A percentile compares a stretch with the other conserved stretches of the same genome.
Evolutionary conservation across 805 yeast species (phyloP).

Genomic region (Komagataella mondaviorum): DNA sequence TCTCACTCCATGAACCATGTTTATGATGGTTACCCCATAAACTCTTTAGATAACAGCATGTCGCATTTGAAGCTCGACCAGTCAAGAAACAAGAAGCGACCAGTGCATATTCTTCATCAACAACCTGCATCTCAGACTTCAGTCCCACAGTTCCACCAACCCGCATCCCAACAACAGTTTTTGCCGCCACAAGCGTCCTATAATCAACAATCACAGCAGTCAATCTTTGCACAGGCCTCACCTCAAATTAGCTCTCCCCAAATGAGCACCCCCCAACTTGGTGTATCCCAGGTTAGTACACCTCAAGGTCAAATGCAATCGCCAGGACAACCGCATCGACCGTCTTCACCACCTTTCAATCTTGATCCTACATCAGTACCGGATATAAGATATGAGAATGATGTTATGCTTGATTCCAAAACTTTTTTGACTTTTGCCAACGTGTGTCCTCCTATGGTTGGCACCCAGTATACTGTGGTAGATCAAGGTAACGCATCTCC

Average conservation of each 20-base stretch:
- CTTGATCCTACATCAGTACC: slow-evolving; percentile 22
- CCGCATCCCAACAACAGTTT: neutral
- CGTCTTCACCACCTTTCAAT: neutral
- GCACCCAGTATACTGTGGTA: slow-evolving; percentile 49
- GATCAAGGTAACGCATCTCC: slow-evolving; percentile 87
- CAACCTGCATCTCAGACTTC: neutral
- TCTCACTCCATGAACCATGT: neutral
- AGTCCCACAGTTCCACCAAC: neutral
- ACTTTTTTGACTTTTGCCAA: slow-evolving; percentile 63
- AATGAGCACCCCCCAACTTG: neutral
- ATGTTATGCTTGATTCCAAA: slow-evolving; percentile 20
- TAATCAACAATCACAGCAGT: neutral
- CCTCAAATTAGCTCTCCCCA: neutral
- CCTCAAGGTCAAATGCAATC: neutral
- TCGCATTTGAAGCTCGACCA: neutral
- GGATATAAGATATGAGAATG: slow-evolving; percentile 17
- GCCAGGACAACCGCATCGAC: neutral
- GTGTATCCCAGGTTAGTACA: neutral
- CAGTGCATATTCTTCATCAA: neutral
- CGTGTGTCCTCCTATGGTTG: slow-evolving; percentile 74
- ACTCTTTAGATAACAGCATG: neutral
- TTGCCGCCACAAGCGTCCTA: neutral
- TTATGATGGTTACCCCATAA: neutral
- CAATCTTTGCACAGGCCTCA: neutral
- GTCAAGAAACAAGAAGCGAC: neutral